These are phyloP conservation scores for Blakeslea trispora DNA, from an alignment of 371 early-diverging fungal genomes.

Conservation along the genomic window DNA sequence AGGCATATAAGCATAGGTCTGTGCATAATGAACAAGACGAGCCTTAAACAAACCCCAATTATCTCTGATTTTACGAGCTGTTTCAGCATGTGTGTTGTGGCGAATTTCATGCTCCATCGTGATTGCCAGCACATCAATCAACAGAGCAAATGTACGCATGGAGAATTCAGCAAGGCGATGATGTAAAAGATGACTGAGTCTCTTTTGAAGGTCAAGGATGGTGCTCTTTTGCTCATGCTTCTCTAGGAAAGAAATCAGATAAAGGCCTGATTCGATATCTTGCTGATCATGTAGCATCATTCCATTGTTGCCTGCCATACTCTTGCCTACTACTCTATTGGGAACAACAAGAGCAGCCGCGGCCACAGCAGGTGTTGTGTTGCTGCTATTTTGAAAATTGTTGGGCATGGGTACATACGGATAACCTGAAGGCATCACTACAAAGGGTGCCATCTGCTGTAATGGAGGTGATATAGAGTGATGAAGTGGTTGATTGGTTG, in stretches of 20 bases:
- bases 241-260: conserved; percentile 4
- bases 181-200: conserved; percentile 11
- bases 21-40: neutral
- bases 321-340: no score
- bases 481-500: neutral
- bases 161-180: conserved; percentile 10
- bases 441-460: conserved; percentile 3
- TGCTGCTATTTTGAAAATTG: neutral
- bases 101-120: conserved; percentile 13
- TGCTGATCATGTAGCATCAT: neutral
- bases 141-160: conserved; percentile 18
- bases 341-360: neutral
- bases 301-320: no score
- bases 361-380: neutral
- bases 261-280: conserved; percentile 10
- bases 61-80: conserved; percentile 1
- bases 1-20: conserved; percentile 2
- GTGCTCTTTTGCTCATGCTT: conserved; percentile 1
- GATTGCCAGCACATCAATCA: conserved; percentile 17
- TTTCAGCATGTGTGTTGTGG: neutral
- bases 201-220: conserved; percentile 13
- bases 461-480: neutral
- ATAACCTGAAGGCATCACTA: conserved; percentile 6
- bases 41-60: conserved; percentile 5
- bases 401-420: conserved; percentile 9